These are phyloP conservation scores for Phytophthora nicotianae DNA, from an alignment of 352 stramenopile genomes.

Conservation along the genomic window DNA sequence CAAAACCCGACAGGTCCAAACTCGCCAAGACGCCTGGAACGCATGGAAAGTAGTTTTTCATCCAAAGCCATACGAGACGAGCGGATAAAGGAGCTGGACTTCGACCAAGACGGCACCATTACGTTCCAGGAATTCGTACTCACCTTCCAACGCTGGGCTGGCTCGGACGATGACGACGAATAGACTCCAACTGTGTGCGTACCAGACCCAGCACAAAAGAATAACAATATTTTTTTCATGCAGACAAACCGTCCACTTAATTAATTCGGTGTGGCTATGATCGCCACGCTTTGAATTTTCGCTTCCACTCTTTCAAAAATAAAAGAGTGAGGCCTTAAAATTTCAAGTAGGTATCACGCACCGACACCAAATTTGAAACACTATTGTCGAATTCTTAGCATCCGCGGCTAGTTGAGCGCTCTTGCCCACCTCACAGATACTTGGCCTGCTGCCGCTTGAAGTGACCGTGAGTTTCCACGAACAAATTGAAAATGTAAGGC, in stretches of 20 bases:
- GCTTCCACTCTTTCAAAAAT: background rate
- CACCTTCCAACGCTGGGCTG: constrained; percentile 89
- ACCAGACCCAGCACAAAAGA: background rate
- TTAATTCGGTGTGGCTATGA: constrained; percentile 30
- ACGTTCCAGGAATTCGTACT: constrained; percentile 91
- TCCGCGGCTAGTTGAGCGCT: background rate
- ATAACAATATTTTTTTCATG: constrained; percentile 10
- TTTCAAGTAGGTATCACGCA: constrained; percentile 21
- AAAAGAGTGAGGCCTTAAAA: constrained; percentile 9
- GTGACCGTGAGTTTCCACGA: constrained; percentile 63
- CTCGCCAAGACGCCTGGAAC: constrained; percentile 45
- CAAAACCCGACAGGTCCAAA: constrained; percentile 44
- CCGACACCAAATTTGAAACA: constrained; percentile 22
- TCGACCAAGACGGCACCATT: constrained; percentile 88
- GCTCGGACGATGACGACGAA: constrained; percentile 48
- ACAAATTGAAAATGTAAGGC: constrained; percentile 85
- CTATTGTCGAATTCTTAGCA: background rate
- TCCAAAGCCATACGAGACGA: constrained; percentile 68
- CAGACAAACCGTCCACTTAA: constrained; percentile 22
- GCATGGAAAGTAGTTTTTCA: constrained; percentile 60
- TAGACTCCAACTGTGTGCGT: background rate
- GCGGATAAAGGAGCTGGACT: constrained; percentile 89
- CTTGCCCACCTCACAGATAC: constrained; percentile 28
- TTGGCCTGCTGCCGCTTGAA: constrained; percentile 47
- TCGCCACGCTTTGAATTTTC: constrained; percentile 28